phyloP scores from a whole-genome alignment of 164 flowering plant species.

The Annona cherimola region DNA sequence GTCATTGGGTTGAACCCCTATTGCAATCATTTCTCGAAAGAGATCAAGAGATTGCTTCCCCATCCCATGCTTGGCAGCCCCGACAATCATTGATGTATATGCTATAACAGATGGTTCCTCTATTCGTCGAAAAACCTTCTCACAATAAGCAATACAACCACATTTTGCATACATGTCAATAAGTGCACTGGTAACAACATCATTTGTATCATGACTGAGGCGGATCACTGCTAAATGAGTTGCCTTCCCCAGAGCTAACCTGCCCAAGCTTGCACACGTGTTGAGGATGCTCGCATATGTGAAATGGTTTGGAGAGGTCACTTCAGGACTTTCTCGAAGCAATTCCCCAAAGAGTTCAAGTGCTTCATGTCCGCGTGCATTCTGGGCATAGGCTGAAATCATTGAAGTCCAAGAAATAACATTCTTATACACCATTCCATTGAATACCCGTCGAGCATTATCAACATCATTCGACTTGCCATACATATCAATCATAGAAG shows the following conservation, averaged over 20 bases:
- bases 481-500: conserved; percentile 66
- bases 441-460: conserved; percentile 51
- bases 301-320: conserved; percentile 36
- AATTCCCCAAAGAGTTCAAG: conserved; percentile 41
- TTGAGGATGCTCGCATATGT: conserved; percentile 47
- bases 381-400: conserved; percentile 50
- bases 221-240: conserved; percentile 46
- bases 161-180: conserved; percentile 76
- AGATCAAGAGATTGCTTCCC: conserved; percentile 43
- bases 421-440: conserved; percentile 40
- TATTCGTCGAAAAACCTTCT: conserved; percentile 38
- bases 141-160: conserved; percentile 44
- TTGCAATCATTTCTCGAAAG: conserved; percentile 48
- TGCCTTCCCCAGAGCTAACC: conserved; percentile 40
- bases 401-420: conserved; percentile 67
- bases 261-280: conserved; percentile 71
- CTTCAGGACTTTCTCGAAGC: conserved; percentile 3
- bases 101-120: conserved; percentile 39
- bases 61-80: conserved; percentile 55
- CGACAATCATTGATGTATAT: conserved; percentile 53
- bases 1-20: conserved; percentile 50
- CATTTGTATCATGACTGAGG: conserved; percentile 30
- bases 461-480: conserved; percentile 54
- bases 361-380: conserved; percentile 49
- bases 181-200: conserved; percentile 49